These are phyloP conservation scores for Heliocybe sulcata DNA, from an alignment of 1,284 basidiomycete genomes.

Conservation along the genomic window DNA sequence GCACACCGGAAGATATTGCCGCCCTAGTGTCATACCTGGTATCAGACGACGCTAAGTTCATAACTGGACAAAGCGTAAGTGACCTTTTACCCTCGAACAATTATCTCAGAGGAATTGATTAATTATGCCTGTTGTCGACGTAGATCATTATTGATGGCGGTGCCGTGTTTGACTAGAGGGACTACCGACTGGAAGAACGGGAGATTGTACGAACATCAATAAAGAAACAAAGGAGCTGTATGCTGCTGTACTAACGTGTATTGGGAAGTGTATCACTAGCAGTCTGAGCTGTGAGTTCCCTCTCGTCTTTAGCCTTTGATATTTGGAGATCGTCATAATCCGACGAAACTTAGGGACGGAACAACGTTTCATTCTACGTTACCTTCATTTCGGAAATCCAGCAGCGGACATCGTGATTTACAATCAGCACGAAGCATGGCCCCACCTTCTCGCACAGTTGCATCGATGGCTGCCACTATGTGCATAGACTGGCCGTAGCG, in stretches of 20 bases:
- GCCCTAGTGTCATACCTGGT: slow-evolving; percentile 36
- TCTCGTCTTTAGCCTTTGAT: too few relatives aligned
- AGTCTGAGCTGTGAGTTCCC: too few relatives aligned
- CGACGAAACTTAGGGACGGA: too few relatives aligned
- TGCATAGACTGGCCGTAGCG: too few relatives aligned
- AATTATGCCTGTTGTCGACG: neutral
- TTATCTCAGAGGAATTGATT: neutral
- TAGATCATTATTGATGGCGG: slow-evolving; percentile 3
- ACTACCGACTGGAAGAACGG: neutral
- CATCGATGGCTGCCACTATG: too few relatives aligned
- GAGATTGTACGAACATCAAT: neutral
- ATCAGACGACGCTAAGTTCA: slow-evolving; percentile 29
- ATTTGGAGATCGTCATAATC: too few relatives aligned
- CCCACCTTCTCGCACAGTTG: too few relatives aligned
- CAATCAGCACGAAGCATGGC: too few relatives aligned
- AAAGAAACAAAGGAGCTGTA: neutral
- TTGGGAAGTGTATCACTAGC: too few relatives aligned
- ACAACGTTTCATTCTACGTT: too few relatives aligned
- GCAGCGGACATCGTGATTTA: too few relatives aligned
- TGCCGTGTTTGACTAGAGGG: neutral
- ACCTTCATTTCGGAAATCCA: too few relatives aligned
- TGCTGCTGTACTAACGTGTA: neutral
- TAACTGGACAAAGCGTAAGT: slow-evolving; percentile 26
- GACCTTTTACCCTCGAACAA: neutral
- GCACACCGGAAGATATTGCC: slow-evolving; percentile 31